Conservation (phyloP, 192 early-diverging fungal species). For the Coemansia umbellata region DNA sequence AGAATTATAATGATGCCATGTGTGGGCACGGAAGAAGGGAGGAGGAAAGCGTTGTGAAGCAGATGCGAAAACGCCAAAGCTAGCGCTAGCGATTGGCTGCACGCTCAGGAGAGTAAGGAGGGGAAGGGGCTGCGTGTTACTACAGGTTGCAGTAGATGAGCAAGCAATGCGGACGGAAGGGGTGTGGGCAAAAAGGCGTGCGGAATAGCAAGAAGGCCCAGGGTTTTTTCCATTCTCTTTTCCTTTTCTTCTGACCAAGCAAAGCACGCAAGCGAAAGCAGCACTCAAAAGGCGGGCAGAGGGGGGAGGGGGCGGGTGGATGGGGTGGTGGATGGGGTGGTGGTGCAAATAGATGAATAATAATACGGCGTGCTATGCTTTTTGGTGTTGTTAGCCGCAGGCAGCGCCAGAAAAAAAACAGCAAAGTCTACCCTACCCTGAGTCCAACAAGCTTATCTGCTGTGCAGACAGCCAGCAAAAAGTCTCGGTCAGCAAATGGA, state of each 20-base stretch:
- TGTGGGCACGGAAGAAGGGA: background rate
- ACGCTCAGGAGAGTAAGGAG: too few relatives aligned
- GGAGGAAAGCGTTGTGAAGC: background rate
- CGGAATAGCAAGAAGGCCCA: background rate
- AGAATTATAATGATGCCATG: too few relatives aligned
- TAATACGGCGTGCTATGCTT: background rate
- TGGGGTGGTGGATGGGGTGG: background rate
- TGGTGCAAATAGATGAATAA: too few relatives aligned
- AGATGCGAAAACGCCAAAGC: background rate
- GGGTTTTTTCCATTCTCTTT: background rate
- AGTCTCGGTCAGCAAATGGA: background rate
- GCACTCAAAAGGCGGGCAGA: background rate
- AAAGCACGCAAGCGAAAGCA: too few relatives aligned
- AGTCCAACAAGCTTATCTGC: background rate
- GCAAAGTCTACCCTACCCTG: background rate
- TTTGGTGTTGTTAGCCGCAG: background rate
- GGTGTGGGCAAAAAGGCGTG: too few relatives aligned
- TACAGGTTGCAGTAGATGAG: background rate
- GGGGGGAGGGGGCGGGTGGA: background rate
- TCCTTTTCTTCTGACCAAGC: background rate
- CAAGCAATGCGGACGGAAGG: too few relatives aligned
- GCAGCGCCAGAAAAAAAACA: background rate
- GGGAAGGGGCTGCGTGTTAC: background rate
- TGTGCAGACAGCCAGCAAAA: too few relatives aligned
- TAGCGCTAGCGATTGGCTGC: constrained; percentile 4